Evolutionary conservation across 169 alveolate genomes (phyloP), one percentile per base, ranked within the genome.

Genomic region (Sarcocystis neurona): DNA sequence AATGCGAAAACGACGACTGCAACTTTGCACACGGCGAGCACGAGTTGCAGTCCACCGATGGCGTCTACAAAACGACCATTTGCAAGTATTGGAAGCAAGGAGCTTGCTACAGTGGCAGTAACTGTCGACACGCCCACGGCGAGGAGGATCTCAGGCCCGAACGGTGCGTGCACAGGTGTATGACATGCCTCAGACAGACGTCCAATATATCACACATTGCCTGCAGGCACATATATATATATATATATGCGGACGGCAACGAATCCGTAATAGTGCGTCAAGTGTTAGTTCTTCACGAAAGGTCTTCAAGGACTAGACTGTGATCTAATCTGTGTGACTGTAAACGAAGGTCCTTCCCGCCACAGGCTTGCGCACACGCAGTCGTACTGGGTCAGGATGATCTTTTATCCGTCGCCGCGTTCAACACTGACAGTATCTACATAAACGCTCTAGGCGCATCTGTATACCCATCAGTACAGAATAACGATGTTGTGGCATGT

Each of bases 51-150:
- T 93, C 93, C 70, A 93, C 95, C 1, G 93, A 79, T 23, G 95
- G 92, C 63, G 92, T 91, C 47, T 93, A 89, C 85, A 93, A 92
- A 77, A 93, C 95, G 27, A 90, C 95, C 18, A 91, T 93, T 2
- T 93, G 95, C 92, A 92, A 93, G 75, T 93, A 91, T 50, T 93
- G 94, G 94, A 91, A 87, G 89, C 91, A 88, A 90, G 95, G 95
- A 23, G 82, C 89, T 39, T 93, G 95, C 68, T 87, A 89, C 85
- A 93, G 93, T 39, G 95, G 95, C 46, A 84, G 84, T 34, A 58
- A 79, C 39, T 93, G 95, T 85, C 90, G 95, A 41, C 95, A 93
- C 88, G 95, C 95, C 0, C 95, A 93, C 47, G 95, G 95, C 20
- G 95, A 89, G 12, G 86, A 78, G 43, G 92, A 89, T 46, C 84